These are phyloP conservation scores for Solanum dulcamara DNA, from an alignment of 257 asterid species.

Conservation along the genomic window DNA sequence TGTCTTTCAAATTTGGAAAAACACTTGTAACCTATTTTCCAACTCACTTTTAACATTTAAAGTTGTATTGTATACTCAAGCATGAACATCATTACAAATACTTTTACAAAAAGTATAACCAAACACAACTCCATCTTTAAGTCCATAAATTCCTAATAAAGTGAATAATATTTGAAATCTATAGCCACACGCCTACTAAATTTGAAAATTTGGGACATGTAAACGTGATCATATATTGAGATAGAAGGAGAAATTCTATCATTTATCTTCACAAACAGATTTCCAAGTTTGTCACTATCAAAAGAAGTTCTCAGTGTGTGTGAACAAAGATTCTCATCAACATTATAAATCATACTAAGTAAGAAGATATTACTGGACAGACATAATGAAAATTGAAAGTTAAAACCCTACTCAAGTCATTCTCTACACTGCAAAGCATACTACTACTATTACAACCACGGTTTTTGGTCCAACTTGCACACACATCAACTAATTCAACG, in stretches of 20 bases:
- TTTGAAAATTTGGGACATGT: neutral
- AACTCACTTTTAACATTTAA: too few relatives aligned
- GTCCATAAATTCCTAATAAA: too few relatives aligned
- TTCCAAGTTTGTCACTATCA: neutral
- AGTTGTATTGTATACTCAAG: too few relatives aligned
- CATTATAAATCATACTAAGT: neutral
- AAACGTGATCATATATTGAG: neutral
- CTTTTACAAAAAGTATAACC: too few relatives aligned
- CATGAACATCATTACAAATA: too few relatives aligned
- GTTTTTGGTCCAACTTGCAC: too few relatives aligned
- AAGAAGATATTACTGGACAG: neutral
- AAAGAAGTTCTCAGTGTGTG: neutral
- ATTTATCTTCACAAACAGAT: neutral
- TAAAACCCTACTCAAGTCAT: neutral
- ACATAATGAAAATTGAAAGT: neutral
- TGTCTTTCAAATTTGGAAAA: too few relatives aligned
- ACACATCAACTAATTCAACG: too few relatives aligned
- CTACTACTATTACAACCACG: neutral
- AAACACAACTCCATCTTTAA: too few relatives aligned
- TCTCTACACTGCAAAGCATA: neutral
- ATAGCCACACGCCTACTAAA: too few relatives aligned
- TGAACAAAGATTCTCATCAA: neutral
- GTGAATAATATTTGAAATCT: too few relatives aligned
- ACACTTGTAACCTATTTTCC: too few relatives aligned
- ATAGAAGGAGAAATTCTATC: neutral